Base-by-base conservation (phyloP, 2,329 filamentous ascomycete genomes). In the Fusarium xyrophilum region DNA sequence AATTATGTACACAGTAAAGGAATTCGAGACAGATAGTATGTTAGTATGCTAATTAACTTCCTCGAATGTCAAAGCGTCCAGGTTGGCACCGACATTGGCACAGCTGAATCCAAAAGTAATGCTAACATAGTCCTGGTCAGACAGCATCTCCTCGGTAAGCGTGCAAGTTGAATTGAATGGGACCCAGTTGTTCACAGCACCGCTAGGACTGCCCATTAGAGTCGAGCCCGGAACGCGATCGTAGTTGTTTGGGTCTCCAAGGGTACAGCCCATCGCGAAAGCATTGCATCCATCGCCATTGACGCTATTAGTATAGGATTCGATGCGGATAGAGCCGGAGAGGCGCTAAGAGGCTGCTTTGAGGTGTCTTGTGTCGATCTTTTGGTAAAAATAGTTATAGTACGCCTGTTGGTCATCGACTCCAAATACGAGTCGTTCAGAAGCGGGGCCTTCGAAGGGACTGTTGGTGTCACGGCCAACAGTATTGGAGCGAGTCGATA, bases 381-480 rank as follows among this genome's bases (percentile, higher is more conserved):
- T 21, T 11, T 46, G 25, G 43, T 28, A 46, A 15, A 46, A 17
- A 14, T 46, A 28, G 43, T 28, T 14, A 2, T 6, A n/a, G 6
- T n/a, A 44, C 4, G 42, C 6, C 8, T 7, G 10, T 5, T 6
- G 13, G 9, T 3, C 6, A 12, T 28, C 19, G 6, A 28, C 12
- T 46, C 3, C 43, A 21, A 21, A 46, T 15, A 8, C 7, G 7
- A 28, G 13, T 21, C 19, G 19, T 46, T 14, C 43, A 17, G 25
- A 21, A 17, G 43, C 43, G 19, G 19, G 14, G 2, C 43, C 27
- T 28, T 46, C 43, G 9, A 21, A 21, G 19, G 43, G 43, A 6
- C 1, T 4, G 13, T 1, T 4, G 9, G 2, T 17, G 19, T 46
- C 43, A 19, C 25, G 43, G 6, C 11, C 0, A 6, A 44, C 9